Conservation (phyloP, 1,139 yeast species). For the Suhomyces bribrorum region DNA sequence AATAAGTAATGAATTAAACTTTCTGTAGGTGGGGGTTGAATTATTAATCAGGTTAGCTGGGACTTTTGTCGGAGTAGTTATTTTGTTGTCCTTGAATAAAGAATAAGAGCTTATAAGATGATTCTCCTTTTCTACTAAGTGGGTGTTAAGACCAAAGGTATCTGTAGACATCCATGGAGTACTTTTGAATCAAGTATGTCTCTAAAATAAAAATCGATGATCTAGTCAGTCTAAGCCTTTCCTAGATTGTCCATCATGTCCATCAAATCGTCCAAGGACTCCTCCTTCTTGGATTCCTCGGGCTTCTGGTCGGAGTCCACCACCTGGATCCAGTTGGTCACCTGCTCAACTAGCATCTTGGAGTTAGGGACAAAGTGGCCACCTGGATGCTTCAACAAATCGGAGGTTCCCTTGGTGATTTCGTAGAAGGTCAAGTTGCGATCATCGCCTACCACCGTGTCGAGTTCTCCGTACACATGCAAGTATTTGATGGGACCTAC, state of each 20-base stretch:
- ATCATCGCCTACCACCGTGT: constrained; percentile 82
- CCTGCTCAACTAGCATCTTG: constrained; percentile 58
- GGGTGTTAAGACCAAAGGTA: no score
- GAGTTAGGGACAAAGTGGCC: constrained; percentile 86
- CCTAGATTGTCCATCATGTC: constrained; percentile 41
- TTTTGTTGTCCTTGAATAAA: no score
- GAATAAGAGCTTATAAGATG: no score
- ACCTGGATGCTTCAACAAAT: constrained; percentile 70
- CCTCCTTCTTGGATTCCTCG: constrained; percentile 18
- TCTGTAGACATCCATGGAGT: no score
- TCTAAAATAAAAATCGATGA: no score
- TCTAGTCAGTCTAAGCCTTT: constrained; percentile 7
- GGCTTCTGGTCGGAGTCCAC: constrained; percentile 18
- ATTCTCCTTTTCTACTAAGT: no score
- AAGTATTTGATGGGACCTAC: constrained; percentile 41
- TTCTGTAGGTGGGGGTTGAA: no score
- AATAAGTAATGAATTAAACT: no score
- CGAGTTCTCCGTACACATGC: constrained; percentile 84
- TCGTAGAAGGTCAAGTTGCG: constrained; percentile 62
- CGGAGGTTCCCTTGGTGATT: constrained; percentile 46
- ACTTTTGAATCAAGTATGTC: no score
- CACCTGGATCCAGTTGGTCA: constrained; percentile 53
- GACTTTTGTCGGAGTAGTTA: no score
- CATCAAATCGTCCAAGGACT: constrained; percentile 34
- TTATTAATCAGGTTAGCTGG: no score